Conservation (phyloP, 78 protist species). For the Trichosphaerium sp. region DNA sequence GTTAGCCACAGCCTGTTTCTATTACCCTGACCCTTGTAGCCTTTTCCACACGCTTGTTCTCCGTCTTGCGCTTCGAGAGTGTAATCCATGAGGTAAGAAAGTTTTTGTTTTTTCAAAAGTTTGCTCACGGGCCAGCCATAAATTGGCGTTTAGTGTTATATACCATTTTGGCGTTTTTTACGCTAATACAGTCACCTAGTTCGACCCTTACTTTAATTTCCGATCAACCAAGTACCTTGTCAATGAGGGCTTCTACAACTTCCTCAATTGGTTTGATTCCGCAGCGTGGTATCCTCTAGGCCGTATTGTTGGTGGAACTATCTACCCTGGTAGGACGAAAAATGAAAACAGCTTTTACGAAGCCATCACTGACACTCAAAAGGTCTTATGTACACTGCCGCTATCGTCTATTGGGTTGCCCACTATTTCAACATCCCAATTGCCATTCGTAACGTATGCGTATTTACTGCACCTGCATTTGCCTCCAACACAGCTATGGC, state of each 20-base stretch:
- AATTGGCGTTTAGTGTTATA: background rate
- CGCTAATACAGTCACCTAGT: slow-evolving; percentile 4
- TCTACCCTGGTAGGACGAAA: slow-evolving; percentile 83
- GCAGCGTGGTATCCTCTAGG: slow-evolving; percentile 98
- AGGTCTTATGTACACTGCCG: slow-evolving; percentile 91
- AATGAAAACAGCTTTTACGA: background rate
- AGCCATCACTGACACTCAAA: background rate
- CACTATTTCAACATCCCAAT: slow-evolving; percentile 60
- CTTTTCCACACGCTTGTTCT: slow-evolving; percentile 76
- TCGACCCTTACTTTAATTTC: slow-evolving; percentile 67
- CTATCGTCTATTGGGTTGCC: slow-evolving; percentile 55
- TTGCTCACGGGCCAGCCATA: background rate
- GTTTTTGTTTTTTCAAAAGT: background rate
- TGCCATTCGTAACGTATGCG: slow-evolving; percentile 88
- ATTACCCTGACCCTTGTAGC: slow-evolving; percentile 48
- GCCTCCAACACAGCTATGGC: slow-evolving; percentile 72
- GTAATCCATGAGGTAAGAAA: slow-evolving; percentile 90
- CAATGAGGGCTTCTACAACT: slow-evolving; percentile 69
- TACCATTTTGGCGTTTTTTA: background rate
- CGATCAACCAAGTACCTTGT: slow-evolving; percentile 87
- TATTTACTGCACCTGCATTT: slow-evolving; percentile 84
- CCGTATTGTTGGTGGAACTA: slow-evolving; percentile 92
- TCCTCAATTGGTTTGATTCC: slow-evolving; percentile 95
- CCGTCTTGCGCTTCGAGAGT: slow-evolving; percentile 87
- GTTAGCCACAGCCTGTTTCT: background rate